Conservation (phyloP, 345 rosid genomes). For the Boechera divaricarpa region DNA sequence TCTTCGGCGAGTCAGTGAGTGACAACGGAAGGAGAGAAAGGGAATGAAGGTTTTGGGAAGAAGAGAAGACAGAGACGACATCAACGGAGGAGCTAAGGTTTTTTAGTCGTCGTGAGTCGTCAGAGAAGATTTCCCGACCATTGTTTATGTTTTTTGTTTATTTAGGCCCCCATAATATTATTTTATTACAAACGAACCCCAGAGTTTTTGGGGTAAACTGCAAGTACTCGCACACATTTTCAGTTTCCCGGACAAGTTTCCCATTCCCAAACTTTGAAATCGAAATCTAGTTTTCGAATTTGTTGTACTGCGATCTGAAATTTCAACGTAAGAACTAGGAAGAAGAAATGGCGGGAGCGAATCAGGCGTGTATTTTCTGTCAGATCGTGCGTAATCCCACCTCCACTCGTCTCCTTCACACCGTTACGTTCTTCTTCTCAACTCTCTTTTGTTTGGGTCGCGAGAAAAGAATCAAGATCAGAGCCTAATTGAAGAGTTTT, state of each 20-base stretch:
- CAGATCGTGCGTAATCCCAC: slow-evolving; percentile 59
- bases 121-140: background rate
- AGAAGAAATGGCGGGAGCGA: slow-evolving; percentile 64
- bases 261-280: background rate
- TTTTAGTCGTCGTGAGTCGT: slow-evolving; percentile 4
- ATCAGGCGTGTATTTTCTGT: slow-evolving; percentile 70
- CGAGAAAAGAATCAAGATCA: background rate
- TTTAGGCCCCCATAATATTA: background rate
- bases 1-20: slow-evolving; percentile 13
- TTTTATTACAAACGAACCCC: background rate
- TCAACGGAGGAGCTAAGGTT: slow-evolving; percentile 25
- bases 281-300: slow-evolving; percentile 25
- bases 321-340: background rate
- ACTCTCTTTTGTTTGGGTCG: background rate
- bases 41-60: slow-evolving; percentile 30
- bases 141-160: background rate
- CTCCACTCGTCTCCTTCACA: slow-evolving; percentile 61
- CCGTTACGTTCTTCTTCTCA: slow-evolving; percentile 47
- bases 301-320: background rate
- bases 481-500: background rate
- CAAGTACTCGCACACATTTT: background rate
- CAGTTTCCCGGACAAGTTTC: background rate
- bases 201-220: background rate
- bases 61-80: slow-evolving; percentile 29
- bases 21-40: slow-evolving; percentile 9